These are phyloP conservation scores for Toxicodendron radicans DNA, from an alignment of 345 rosid species.

Conservation along the genomic window DNA sequence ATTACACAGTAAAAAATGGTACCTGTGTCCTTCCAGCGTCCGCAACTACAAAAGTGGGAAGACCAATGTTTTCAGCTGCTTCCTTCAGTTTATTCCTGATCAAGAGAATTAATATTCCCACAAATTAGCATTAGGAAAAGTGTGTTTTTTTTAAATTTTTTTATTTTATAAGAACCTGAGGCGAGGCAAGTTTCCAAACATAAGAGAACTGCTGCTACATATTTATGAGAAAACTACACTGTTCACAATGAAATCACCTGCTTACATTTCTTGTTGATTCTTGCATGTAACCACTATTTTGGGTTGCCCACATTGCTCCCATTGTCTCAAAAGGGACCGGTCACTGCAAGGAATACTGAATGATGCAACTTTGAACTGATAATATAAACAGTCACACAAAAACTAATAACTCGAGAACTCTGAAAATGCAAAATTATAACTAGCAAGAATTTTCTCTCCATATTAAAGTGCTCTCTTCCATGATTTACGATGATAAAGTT, in stretches of 20 bases:
- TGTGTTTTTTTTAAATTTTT: no score
- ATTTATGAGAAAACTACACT: constrained; percentile 3
- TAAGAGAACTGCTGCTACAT: neutral
- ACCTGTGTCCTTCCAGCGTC: constrained; percentile 98
- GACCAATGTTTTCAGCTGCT: constrained; percentile 78
- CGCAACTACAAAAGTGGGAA: constrained; percentile 90
- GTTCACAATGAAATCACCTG: constrained; percentile 35
- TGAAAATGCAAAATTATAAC: neutral
- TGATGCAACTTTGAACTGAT: constrained; percentile 17
- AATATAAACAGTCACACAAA: constrained; percentile 7
- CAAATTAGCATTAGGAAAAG: neutral
- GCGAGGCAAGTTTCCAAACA: neutral
- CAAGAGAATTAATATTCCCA: constrained; percentile 13
- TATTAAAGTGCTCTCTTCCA: neutral
- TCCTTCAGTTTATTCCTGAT: constrained; percentile 72
- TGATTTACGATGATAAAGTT: neutral
- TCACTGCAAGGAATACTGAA: constrained; percentile 45
- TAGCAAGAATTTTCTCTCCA: neutral
- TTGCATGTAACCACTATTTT: constrained; percentile 86
- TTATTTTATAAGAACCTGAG: no score
- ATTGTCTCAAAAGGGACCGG: constrained; percentile 60
- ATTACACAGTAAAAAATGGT: constrained; percentile 1
- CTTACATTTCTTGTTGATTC: constrained; percentile 92
- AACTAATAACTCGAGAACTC: neutral
- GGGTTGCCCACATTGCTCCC: constrained; percentile 90